Conservation (phyloP, 78 protist species). For the Dictyostelium purpureum region DNA sequence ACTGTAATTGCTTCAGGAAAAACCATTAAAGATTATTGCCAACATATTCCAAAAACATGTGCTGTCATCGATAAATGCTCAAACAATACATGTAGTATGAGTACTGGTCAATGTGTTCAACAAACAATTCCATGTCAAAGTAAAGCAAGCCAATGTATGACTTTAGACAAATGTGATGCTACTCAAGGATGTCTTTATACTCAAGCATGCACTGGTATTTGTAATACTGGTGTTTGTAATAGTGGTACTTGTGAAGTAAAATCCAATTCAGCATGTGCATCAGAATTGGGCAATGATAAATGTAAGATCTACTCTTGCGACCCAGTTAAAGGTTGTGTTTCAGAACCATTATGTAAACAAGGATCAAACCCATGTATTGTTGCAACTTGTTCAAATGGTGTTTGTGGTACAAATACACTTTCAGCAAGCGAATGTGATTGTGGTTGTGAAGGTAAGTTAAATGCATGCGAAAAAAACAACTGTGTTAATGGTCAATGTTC, state of each 20-base stretch:
- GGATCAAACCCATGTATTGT: not conserved
- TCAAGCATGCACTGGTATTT: not conserved
- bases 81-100: not conserved
- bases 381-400: not conserved
- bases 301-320: not conserved
- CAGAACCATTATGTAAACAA: constrained; percentile 4
- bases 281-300: not conserved
- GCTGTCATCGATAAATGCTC: not conserved
- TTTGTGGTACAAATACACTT: not conserved
- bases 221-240: constrained; percentile 1
- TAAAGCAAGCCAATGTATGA: not conserved
- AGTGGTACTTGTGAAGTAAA: not conserved
- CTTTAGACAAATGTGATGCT: not conserved
- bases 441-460: not conserved
- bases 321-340: not conserved
- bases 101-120: not conserved
- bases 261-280: not conserved
- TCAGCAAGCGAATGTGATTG: not conserved
- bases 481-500: not conserved
- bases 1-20: not conserved
- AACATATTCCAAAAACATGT: not conserved
- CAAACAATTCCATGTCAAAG: not conserved
- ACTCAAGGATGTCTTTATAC: not conserved
- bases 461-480: not conserved
- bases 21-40: not conserved